Conservation (phyloP, 164 flowering plant species). For the Chimonanthus praecox region DNA sequence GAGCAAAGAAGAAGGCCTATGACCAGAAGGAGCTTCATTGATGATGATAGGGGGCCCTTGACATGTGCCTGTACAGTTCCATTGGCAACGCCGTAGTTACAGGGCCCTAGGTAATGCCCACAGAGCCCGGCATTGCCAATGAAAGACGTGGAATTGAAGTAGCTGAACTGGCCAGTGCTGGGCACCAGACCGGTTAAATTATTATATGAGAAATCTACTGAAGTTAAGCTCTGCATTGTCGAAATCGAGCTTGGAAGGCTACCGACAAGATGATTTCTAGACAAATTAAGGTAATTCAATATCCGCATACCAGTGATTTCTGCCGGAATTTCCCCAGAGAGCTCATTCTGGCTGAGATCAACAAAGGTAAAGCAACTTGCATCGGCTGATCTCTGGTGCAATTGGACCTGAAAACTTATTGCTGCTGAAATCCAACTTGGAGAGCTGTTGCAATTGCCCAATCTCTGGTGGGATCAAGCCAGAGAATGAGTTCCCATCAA, state of each 20-base stretch:
- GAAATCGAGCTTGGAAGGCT: conserved; percentile 51
- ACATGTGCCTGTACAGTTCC: conserved; percentile 20
- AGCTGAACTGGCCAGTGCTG: conserved; percentile 42
- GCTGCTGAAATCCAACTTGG: conserved; percentile 40
- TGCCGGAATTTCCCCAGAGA: conserved; percentile 53
- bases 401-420: conserved; percentile 55
- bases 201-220: conserved; percentile 67
- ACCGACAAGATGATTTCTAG: conserved; percentile 44
- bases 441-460: conserved; percentile 35
- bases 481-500: conserved; percentile 40
- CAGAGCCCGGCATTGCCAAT: conserved; percentile 56
- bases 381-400: conserved; percentile 45
- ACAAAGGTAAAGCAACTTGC: conserved; percentile 38
- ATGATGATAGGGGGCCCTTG: conserved; percentile 21
- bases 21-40: conserved; percentile 45
- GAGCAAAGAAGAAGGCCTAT: conserved; percentile 49
- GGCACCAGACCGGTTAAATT: conserved; percentile 56
- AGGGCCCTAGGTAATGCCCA: conserved; percentile 32
- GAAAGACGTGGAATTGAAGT: conserved; percentile 58
- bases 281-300: conserved; percentile 55
- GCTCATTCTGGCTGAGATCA: conserved; percentile 60
- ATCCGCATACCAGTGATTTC: conserved; percentile 44
- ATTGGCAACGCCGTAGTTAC: conserved; percentile 28
- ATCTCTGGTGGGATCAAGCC: conserved; percentile 56
- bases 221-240: conserved; percentile 51